phyloP scores from a whole-genome alignment of 2,329 filamentous ascomycete species.

The Fusarium sp. region DNA sequence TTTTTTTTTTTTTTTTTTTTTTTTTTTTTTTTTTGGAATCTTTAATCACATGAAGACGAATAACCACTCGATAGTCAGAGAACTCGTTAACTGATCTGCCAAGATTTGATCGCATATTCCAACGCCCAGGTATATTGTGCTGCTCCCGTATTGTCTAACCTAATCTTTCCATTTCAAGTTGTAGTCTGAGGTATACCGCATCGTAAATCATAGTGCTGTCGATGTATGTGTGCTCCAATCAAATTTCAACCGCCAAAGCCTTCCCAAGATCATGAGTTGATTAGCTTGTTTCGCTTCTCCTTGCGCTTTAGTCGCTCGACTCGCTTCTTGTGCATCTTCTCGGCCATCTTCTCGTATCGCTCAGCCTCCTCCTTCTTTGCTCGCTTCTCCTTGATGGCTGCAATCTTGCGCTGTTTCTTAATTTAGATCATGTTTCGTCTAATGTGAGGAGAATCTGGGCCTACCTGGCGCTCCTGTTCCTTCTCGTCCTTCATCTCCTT shows the following conservation, averaged over 20 bases:
- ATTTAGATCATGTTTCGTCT: conserved; percentile 16
- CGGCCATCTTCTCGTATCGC: conserved; percentile 91
- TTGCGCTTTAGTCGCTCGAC: conserved; percentile 92
- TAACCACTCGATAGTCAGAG: not conserved
- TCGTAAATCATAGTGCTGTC: conserved; percentile 41
- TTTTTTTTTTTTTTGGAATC: not conserved
- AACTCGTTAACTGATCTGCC: not conserved
- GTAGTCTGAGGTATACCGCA: conserved; percentile 28
- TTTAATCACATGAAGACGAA: not conserved
- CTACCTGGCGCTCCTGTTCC: conserved; percentile 84
- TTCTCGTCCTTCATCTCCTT: conserved; percentile 97
- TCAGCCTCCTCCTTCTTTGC: conserved; percentile 93
- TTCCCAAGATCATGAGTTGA: conserved; percentile 65
- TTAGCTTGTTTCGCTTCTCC: conserved; percentile 93
- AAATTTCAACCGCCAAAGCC: not conserved
- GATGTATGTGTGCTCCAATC: conserved; percentile 12
- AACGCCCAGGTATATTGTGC: conserved; percentile 28
- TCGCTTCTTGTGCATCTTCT: conserved; percentile 97
- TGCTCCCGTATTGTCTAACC: conserved; percentile 24
- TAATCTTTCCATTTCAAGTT: conserved; percentile 12
- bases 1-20: no score
- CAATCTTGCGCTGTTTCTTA: conserved; percentile 71
- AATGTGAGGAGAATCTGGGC: conserved; percentile 32
- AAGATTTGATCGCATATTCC: conserved; percentile 3
- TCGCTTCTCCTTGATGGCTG: conserved; percentile 85